Percentiles rank a stretch among this genome's conserved stretches.
phyloP scores from a whole-genome alignment of 75 land plant genomes.

The Chamaecyparis obtusa region DNA sequence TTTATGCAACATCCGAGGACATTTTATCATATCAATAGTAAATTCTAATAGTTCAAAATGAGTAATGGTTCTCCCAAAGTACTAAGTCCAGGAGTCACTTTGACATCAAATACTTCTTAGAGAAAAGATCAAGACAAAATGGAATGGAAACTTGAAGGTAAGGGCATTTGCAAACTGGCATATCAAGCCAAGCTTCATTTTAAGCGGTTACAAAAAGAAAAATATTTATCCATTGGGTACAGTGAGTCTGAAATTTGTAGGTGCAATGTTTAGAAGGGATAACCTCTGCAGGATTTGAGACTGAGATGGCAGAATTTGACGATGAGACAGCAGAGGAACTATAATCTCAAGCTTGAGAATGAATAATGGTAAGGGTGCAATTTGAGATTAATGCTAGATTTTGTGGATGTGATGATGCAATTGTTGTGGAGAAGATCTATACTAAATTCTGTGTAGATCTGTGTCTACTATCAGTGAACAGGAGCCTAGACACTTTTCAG shows the following conservation, averaged over 20 bases:
- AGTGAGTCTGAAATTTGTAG: neutral
- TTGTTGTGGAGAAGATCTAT: no score
- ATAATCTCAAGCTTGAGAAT: neutral
- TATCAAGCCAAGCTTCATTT: neutral
- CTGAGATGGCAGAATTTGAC: neutral
- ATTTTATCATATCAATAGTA: neutral
- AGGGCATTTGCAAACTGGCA: neutral
- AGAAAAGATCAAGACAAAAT: neutral
- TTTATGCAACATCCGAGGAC: neutral
- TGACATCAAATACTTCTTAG: neutral
- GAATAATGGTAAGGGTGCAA: neutral
- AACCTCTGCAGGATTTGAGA: neutral
- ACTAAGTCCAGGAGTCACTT: neutral
- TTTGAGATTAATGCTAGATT: neutral
- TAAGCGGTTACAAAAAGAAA: neutral
- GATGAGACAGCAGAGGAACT: neutral
- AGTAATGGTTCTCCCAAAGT: neutral
- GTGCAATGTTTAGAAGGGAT: no score
- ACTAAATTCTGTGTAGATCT: no score
- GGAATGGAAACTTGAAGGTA: neutral
- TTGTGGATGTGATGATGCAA: no score
- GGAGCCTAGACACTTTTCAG: no score
- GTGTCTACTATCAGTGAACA: no score
- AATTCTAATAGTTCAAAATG: neutral
- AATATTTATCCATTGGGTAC: neutral